Conservation (phyloP, 2,329 filamentous ascomycete species). For the Biscogniauxia mediterranea region DNA sequence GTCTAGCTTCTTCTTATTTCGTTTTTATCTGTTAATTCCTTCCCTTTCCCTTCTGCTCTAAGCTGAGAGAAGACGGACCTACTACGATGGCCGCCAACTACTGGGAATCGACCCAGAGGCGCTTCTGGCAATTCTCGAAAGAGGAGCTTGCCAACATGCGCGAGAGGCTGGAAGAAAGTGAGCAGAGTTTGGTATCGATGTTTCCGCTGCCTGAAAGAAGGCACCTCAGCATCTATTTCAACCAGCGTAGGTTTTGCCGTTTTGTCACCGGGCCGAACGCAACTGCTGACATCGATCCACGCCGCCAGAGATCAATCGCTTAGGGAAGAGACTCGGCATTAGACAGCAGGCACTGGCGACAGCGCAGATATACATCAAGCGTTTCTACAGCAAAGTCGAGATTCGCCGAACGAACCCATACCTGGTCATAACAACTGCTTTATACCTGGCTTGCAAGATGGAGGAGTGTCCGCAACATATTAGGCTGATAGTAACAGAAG, state of each 20-base stretch:
- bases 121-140: constrained; percentile 86
- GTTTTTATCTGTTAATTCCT: neutral
- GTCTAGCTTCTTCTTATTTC: neutral
- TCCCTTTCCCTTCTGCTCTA: neutral
- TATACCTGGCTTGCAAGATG: constrained; percentile 97
- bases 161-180: constrained; percentile 72
- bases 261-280: neutral
- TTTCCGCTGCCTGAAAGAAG: constrained; percentile 80
- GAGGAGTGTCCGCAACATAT: constrained; percentile 98
- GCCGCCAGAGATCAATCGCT: constrained; percentile 68
- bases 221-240: constrained; percentile 87
- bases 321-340: constrained; percentile 79
- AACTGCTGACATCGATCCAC: constrained; percentile 4
- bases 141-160: constrained; percentile 75
- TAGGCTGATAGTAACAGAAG: constrained; percentile 82
- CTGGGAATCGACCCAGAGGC: constrained; percentile 91
- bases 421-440: constrained; percentile 84
- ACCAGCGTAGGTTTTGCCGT: constrained; percentile 64
- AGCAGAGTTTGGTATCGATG: constrained; percentile 70
- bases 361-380: constrained; percentile 89
- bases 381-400: constrained; percentile 89
- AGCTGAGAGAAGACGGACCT: constrained; percentile 1
- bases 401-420: constrained; percentile 92
- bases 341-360: constrained; percentile 93
- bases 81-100: constrained; percentile 84